These are phyloP conservation scores for Flaveria sonorensis DNA, from an alignment of 129 eudicot species.

Conservation along the genomic window DNA sequence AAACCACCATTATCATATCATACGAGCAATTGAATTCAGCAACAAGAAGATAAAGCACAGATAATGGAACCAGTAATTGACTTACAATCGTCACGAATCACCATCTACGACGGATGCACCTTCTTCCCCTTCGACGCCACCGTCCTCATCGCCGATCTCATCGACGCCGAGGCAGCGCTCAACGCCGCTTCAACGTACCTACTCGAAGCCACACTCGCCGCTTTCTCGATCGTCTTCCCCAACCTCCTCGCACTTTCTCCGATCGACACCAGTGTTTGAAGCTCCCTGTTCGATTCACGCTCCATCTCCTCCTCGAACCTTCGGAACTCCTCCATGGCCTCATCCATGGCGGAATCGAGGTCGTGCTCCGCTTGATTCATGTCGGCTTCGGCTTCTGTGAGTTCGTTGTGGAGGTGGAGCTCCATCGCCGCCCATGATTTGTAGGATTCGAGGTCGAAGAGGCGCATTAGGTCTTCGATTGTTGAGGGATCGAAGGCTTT, in stretches of 20 bases:
- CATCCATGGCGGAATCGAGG: conserved; percentile 75
- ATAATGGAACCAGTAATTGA: conserved; percentile 7
- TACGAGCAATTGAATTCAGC: not conserved
- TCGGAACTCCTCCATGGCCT: conserved; percentile 77
- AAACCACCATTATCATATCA: not conserved
- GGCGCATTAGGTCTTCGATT: conserved; percentile 77
- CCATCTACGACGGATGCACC: conserved; percentile 71
- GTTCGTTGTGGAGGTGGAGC: conserved; percentile 46
- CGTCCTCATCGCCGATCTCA: conserved; percentile 81
- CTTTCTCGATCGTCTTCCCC: conserved; percentile 73
- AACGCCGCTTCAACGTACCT: conserved; percentile 88
- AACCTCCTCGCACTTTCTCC: conserved; percentile 63
- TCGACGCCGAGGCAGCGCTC: conserved; percentile 73
- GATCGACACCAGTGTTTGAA: conserved; percentile 42
- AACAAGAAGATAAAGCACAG: not conserved
- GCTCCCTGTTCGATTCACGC: conserved; percentile 45
- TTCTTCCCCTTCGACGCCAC: conserved; percentile 56
- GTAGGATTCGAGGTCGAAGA: conserved; percentile 84
- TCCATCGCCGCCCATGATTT: conserved; percentile 91
- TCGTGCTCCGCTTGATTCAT: conserved; percentile 59
- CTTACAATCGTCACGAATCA: conserved; percentile 10
- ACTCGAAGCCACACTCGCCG: conserved; percentile 62
- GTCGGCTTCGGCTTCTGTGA: conserved; percentile 44
- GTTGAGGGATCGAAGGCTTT: conserved; percentile 76
- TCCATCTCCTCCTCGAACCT: conserved; percentile 75